A percentile compares a stretch with the other conserved stretches of the same genome.
These are phyloP conservation scores for Amanita pallidorosea DNA, from an alignment of 768 basidiomycete species.

Conservation along the genomic window DNA sequence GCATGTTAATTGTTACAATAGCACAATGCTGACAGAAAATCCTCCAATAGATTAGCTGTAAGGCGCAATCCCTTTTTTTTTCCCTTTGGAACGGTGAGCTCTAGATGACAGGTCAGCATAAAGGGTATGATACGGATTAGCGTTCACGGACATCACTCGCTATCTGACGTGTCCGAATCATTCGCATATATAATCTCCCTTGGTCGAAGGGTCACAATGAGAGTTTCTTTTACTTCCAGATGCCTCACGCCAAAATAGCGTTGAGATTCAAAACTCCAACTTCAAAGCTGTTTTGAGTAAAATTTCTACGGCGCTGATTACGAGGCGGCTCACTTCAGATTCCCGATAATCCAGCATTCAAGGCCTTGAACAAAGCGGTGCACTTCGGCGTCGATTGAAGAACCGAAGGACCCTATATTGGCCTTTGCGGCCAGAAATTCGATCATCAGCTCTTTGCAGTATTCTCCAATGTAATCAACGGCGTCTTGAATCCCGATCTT, in stretches of 20 bases:
- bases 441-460: slow-evolving; percentile 40
- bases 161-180: slow-evolving; percentile 26
- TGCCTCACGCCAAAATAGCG: slow-evolving; percentile 55
- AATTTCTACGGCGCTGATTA: slow-evolving; percentile 7
- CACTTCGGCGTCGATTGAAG: slow-evolving; percentile 38
- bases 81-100: background rate
- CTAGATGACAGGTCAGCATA: slow-evolving; percentile 1
- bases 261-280: slow-evolving; percentile 62
- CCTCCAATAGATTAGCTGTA: background rate
- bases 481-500: slow-evolving; percentile 46
- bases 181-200: slow-evolving; percentile 18
- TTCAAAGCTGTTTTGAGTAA: slow-evolving; percentile 12
- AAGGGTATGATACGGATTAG: background rate
- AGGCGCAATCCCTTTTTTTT: background rate
- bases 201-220: slow-evolving; percentile 33
- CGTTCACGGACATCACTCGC: slow-evolving; percentile 17
- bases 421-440: slow-evolving; percentile 34
- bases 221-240: slow-evolving; percentile 38
- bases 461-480: slow-evolving; percentile 41
- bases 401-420: slow-evolving; percentile 37
- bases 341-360: slow-evolving; percentile 52
- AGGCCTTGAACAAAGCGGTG: slow-evolving; percentile 42
- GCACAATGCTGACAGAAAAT: background rate
- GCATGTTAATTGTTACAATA: background rate
- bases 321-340: slow-evolving; percentile 33